Base-by-base conservation (phyloP, 805 yeast genomes). In the Metschnikowia aberdeeniae region DNA sequence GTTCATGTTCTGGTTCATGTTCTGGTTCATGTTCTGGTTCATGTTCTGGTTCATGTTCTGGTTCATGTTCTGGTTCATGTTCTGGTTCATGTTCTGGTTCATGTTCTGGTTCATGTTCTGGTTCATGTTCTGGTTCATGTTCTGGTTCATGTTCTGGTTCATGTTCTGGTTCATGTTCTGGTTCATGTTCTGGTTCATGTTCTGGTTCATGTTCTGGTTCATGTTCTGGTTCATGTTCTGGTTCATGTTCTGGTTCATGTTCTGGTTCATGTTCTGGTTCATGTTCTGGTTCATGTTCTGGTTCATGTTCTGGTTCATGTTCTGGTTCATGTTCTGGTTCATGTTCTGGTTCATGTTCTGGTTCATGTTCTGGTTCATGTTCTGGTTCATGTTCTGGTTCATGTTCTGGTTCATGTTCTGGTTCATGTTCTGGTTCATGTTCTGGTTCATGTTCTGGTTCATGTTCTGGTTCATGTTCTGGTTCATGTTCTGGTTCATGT, bases 181-280 rank as follows among this genome's bases (percentile, higher is more conserved):
- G n/a, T n/a, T n/a, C n/a, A n/a, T n/a, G 17, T 17, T 27, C 29
- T 9, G 29, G 11, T 27, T 27, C 29, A 24, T 43, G 57, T 41
- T 27, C 33, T 17, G 17, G 17, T 3, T 3, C 17, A 17, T 17
- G 17, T 3, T 3, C 17, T 9, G 29, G 11, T 27, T 27, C 29
- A 24, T 43, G 57, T 41, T 27, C 33, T n/a, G 26, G 8, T 22
- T 22, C 26, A 2, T 1, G 26, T 22, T 22, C 26, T 22, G 26
- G 26, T 22, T 22, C 26, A 22, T 6, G 8, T 22, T 22, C 26
- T 22, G 26, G 26, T 22, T 22, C 26, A 22, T 6, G 8, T 7
- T 22, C 26, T 22, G 26, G 26, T 22, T 22, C 26, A 22, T 6
- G 8, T 8, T 31, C 17, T 31, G 34, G 34, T 36, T 36, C 31